Evolutionary conservation across 768 basidiomycete species (phyloP), one percentile per base, ranked within the genome.

Genomic region (Chalciporus piperatus): DNA sequence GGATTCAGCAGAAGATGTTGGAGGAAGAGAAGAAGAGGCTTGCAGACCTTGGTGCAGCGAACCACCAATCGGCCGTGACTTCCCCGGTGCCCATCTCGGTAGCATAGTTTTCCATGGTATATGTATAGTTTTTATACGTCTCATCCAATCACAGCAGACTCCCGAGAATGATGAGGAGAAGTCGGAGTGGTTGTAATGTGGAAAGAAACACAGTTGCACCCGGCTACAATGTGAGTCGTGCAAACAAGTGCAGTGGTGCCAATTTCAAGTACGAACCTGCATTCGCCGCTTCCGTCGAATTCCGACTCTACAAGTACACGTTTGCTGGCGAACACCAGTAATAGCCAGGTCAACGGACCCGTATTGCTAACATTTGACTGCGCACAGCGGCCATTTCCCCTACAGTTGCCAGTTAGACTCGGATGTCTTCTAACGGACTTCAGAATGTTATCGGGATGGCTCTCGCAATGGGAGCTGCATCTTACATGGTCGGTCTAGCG

Each of bases 401-500:
- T 5, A n/a, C 35, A 2, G 14, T 2, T 3, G 16, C 35, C 35
- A 16, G 16, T 5, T 37, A 8, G 23, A n/a, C n/a, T n/a, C n/a
- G n/a, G n/a, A 70, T 70, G 67, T 52, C 55, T 45, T 53, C 59
- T 35, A 59, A 52, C 30, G 59, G 59, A 12, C 50, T 68, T 43
- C 55, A 54, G 51, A 54, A 58, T 49, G 48, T 69, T 16, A 43
- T 57, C 13, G 54, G 44, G 12, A 85, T 91, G 84, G 77, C 85
- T 22, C 69, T 74, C 39, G 63, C 83, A 4, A 73, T 92, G 38
- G 88, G 83, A 39, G 73, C 72, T 19, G 73, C 76, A 10, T 84
- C 85, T 1, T 90, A 92, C 59, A 76, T 73, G 19, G 75, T 81
- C 22, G 93, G 92, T 32, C 81, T 87, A 58, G 64, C 88, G 32